A percentile compares a stretch with the other conserved stretches of the same genome.
phyloP scores from a whole-genome alignment of 139 green algal species.

The Astrephomene gubernaculifera region DNA sequence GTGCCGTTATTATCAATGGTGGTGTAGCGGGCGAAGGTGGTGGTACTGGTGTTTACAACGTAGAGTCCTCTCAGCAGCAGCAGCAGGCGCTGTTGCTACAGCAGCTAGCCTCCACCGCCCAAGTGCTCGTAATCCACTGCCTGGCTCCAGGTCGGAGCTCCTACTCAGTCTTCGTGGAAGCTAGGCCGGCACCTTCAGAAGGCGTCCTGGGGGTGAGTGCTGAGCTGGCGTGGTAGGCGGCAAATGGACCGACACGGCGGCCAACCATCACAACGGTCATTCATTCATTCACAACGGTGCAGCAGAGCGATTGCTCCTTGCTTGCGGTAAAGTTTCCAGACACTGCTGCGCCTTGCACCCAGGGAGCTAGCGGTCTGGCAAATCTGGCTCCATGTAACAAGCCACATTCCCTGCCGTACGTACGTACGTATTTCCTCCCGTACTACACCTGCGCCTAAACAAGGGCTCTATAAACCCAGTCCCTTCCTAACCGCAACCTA shows the following conservation, averaged over 20 bases:
- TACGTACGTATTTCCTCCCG: too few relatives aligned
- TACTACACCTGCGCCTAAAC: too few relatives aligned
- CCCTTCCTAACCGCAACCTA: too few relatives aligned
- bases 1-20: not conserved
- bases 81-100: not conserved
- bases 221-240: too few relatives aligned
- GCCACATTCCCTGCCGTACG: too few relatives aligned
- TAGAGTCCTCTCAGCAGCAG: too few relatives aligned
- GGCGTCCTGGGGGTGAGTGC: not conserved
- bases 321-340: not conserved
- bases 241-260: not conserved
- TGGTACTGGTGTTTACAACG: too few relatives aligned
- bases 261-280: too few relatives aligned
- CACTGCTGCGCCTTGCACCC: not conserved
- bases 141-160: not conserved
- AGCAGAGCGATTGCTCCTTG: not conserved
- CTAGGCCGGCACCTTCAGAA: not conserved
- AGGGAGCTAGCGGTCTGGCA: too few relatives aligned
- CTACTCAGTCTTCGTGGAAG: constrained; percentile 28
- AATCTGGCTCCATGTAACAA: too few relatives aligned
- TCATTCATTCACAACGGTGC: not conserved
- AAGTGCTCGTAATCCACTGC: not conserved
- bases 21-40: not conserved
- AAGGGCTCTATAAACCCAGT: too few relatives aligned
- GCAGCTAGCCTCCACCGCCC: not conserved